phyloP scores from a whole-genome alignment of 2,329 filamentous ascomycete genomes.

The Emmonsia crescens region DNA sequence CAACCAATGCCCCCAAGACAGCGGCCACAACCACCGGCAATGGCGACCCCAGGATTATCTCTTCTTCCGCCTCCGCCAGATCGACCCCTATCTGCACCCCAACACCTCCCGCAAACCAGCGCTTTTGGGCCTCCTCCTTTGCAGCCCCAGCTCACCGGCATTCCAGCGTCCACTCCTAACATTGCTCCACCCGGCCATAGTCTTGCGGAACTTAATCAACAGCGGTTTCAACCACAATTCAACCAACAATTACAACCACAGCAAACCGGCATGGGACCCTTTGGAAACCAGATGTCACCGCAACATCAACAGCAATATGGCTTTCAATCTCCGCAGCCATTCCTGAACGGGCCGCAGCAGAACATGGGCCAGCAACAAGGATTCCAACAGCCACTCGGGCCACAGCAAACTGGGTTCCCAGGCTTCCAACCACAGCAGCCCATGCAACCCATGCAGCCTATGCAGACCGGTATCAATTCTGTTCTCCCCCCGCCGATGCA shows the following conservation, averaged over 20 bases:
- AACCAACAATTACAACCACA: constrained; percentile 47
- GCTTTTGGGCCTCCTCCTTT: constrained; percentile 63
- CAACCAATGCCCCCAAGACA: constrained; percentile 44
- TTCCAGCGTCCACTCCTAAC: constrained; percentile 44
- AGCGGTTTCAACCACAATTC: constrained; percentile 50
- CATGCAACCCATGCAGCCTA: constrained; percentile 34
- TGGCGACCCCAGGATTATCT: constrained; percentile 48
- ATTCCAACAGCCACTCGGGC: constrained; percentile 45
- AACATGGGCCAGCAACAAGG: constrained; percentile 31
- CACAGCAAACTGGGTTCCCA: constrained; percentile 32
- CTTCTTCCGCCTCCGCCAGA: constrained; percentile 68
- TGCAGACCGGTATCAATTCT: constrained; percentile 38
- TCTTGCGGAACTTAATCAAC: constrained; percentile 59
- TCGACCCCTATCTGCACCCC: constrained; percentile 76
- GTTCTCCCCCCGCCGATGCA: constrained; percentile 29
- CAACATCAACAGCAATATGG: constrained; percentile 36
- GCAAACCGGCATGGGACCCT: constrained; percentile 44
- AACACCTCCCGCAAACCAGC: constrained; percentile 60
- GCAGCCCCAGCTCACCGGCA: constrained; percentile 74
- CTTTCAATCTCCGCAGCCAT: constrained; percentile 26
- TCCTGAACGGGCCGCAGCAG: constrained; percentile 38
- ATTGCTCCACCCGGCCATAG: constrained; percentile 66
- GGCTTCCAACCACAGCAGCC: constrained; percentile 39
- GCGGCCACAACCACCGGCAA: constrained; percentile 59
- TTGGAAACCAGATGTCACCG: constrained; percentile 26